Conservation (phyloP, 345 rosid genomes). For the Zanthoxylum bungeanum region DNA sequence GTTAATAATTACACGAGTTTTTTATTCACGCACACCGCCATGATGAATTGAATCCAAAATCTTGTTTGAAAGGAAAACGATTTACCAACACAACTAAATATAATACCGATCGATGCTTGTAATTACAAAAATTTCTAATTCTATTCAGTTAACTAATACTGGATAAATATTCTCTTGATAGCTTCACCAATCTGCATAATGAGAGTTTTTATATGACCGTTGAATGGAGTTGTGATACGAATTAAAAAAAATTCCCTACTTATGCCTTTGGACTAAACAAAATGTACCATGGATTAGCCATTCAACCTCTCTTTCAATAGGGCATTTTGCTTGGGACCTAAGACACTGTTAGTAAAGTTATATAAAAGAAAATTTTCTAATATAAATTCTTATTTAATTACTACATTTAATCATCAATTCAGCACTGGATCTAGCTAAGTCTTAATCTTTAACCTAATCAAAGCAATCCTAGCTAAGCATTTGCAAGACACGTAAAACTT, state of each 20-base stretch:
- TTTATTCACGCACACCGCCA: no score
- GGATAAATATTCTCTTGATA: background rate
- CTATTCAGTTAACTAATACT: no score
- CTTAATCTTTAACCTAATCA: background rate
- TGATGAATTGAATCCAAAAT: no score
- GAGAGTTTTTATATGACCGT: background rate
- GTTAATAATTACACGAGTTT: no score
- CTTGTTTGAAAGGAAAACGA: background rate
- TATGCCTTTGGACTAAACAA: background rate
- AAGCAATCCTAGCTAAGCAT: conserved; percentile 8
- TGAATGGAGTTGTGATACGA: background rate
- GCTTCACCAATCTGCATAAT: background rate
- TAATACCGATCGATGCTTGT: background rate
- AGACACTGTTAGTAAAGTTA: background rate
- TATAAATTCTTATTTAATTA: no score
- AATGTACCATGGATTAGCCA: background rate
- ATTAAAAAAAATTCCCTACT: background rate
- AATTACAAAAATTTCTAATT: no score
- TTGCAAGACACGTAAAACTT: background rate
- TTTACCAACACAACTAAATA: no score
- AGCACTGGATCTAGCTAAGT: no score
- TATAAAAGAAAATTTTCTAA: no score
- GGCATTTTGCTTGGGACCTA: background rate
- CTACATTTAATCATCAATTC: no score
- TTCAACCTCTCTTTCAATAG: background rate